Base-by-base conservation (phyloP, 2,329 filamentous ascomycete species). In the Colletotrichum caudatum region DNA sequence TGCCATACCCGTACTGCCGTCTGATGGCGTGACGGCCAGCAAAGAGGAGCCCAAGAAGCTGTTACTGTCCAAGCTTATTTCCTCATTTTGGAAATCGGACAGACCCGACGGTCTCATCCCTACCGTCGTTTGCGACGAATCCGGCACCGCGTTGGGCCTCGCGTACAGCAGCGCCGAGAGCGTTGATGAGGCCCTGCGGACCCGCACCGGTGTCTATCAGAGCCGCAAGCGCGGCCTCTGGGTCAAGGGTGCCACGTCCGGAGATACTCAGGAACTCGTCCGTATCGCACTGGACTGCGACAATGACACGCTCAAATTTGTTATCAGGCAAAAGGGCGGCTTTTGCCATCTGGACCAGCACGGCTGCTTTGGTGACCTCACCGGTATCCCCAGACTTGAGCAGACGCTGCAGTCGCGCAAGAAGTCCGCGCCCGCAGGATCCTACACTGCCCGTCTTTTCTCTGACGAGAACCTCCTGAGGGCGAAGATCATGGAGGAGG, bases 401-500 rank as follows among this genome's bases (percentile, higher is more conserved):
- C 92, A 95, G 82, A 98, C 95, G 0, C 87, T 99, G 18, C 85
- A 92, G 74, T 92, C 91, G 51, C 91, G 96, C 76, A 97, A 96
- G 80, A 83, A 88, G 53, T 94, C 93, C 23, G 95, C 95, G 0
- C 95, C 96, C 0, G 88, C 88, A 74, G 95, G 95, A 1, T 99
- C 96, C 16, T 99, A 99, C 81, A 99, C 96, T 5, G 94, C 94
- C 23, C 88, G 95, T 44, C 85, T 99, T 1, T 99, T 98, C 85
- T 95, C 92, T 23, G 96, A 99, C 74, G 90, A 94, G 76, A 95
- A 97, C 80, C 88, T 99, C 66, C 84, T 98, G 65, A 89, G 93
- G 54, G 96, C 96, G 3, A 99, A 99, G 87, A 98, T 99, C 67
- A 97, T 98, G 91, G 96, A 99, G 82, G 96, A 99, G 81, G 96